phyloP scores from a whole-genome alignment of 2,329 filamentous ascomycete genomes.

The Aspergillus sp. region DNA sequence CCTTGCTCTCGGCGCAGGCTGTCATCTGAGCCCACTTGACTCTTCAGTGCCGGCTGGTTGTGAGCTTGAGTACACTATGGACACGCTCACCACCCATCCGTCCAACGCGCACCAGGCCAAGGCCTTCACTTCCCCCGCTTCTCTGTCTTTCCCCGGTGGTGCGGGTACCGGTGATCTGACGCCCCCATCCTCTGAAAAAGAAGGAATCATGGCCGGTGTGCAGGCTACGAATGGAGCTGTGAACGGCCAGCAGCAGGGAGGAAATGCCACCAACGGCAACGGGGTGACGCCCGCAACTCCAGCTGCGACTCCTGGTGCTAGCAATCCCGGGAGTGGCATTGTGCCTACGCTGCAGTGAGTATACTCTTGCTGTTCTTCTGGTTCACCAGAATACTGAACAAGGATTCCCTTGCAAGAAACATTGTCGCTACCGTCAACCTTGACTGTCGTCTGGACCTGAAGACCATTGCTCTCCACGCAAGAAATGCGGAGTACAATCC shows the following conservation, averaged over 20 bases:
- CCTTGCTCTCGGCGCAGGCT: conserved; percentile 15
- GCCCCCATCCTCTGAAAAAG: conserved; percentile 65
- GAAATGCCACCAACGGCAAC: conserved; percentile 55
- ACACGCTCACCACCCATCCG: conserved; percentile 83
- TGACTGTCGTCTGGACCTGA: conserved; percentile 92
- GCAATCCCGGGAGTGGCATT: conserved; percentile 74
- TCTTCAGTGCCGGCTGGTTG: conserved; percentile 15
- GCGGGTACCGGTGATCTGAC: conserved; percentile 73
- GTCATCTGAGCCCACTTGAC: conserved; percentile 11
- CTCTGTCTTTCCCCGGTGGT: conserved; percentile 82
- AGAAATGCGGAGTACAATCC: conserved; percentile 98
- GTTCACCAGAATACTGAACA: conserved; percentile 43
- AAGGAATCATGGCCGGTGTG: conserved; percentile 42
- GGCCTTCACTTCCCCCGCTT: conserved; percentile 87
- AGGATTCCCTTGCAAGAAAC: conserved; percentile 57
- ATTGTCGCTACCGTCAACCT: conserved; percentile 98
- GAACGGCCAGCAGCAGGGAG: conserved; percentile 48
- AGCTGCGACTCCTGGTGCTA: conserved; percentile 79
- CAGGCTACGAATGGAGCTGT: conserved; percentile 39
- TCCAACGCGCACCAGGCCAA: conserved; percentile 86
- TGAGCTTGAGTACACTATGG: conserved; percentile 53
- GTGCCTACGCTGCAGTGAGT: conserved; percentile 96
- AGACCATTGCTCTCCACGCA: conserved; percentile 96
- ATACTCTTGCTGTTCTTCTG: conserved; percentile 43
- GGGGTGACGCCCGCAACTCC: conserved; percentile 84